These are phyloP conservation scores for Leucogyrophana mollusca DNA, from an alignment of 768 basidiomycete species.

Conservation along the genomic window DNA sequence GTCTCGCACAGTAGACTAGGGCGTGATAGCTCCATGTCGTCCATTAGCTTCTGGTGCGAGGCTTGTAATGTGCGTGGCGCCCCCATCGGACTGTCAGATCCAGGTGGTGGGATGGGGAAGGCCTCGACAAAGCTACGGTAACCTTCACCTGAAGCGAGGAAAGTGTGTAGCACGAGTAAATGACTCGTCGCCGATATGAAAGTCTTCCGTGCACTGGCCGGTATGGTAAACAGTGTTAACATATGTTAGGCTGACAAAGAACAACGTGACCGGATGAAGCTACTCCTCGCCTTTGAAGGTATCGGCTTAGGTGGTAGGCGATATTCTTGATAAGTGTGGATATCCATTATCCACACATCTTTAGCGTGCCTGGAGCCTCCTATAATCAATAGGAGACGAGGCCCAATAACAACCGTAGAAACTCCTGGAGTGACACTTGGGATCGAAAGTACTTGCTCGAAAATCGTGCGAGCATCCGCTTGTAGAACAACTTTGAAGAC, in stretches of 20 bases:
- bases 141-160: background rate
- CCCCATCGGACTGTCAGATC: no score
- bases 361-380: background rate
- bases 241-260: background rate
- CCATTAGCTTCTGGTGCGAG: no score
- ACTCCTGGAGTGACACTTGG: background rate
- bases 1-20: no score
- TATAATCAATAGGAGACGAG: slow-evolving; percentile 5
- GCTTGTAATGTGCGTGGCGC: no score
- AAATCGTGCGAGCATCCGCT: background rate
- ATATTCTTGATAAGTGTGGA: slow-evolving; percentile 1
- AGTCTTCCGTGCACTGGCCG: background rate
- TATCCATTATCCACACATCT: slow-evolving; percentile 2
- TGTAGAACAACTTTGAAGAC: background rate
- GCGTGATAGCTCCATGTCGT: no score
- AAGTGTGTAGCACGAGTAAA: slow-evolving; percentile 5
- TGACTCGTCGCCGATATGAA: slow-evolving; percentile 4
- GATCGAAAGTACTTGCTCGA: background rate
- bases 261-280: background rate
- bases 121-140: no score
- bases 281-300: background rate
- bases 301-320: background rate
- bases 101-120: no score
- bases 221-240: background rate
- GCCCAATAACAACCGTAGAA: background rate